Base-by-base conservation (phyloP, 2,329 filamentous ascomycete species). In the Neofusicoccum kwambonambiense region DNA sequence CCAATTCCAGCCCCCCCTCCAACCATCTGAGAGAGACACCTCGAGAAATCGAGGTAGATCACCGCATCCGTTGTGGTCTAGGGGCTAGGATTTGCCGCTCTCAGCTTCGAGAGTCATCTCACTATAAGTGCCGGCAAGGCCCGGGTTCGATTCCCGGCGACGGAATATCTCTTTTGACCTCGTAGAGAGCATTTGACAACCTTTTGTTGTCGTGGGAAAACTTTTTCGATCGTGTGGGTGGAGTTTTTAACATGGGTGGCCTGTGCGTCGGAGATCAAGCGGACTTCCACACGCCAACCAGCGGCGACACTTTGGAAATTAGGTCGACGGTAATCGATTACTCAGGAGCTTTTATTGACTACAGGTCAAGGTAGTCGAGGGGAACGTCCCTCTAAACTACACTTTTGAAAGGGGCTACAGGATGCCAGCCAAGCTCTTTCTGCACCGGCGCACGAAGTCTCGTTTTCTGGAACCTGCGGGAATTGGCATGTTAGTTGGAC, bases 11-110 rank as follows among this genome's bases (percentile, higher is more conserved):
- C n/a, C 12, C 1, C 1, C 1, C 12, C 0, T 44, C 13, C 39
- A 34, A 19, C 54, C 19, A 44, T 57, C 39, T 57, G 52, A 56
- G 52, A 56, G 52, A 56, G 52, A 56, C 37, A 56, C 37, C 52
- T 56, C 12, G 39, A 42, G 37, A 5, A 42, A 31, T 56, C 22
- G 19, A 56, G 52, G 52, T 56, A 42, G 52, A 56, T 57, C 52
- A 64, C 52, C 41, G 34, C n/a, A 60, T 67, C 66, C 66, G 66
- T 66, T 66, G 64, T 67, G 66, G 66, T 67, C 66, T 67, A 72
- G 72, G 71, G 72, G 72, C 72, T 74, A 74, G 72, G 72, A 74
- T 74, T 73, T 73, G 71, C 68, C 72, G 72, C 72, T 74, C 72
- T 74, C 72, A 74, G 68, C 17, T 35, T 57, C 22, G 56, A 60